These are phyloP conservation scores for Pleurotus sapidus DNA, from an alignment of 768 basidiomycete genomes.

Conservation along the genomic window DNA sequence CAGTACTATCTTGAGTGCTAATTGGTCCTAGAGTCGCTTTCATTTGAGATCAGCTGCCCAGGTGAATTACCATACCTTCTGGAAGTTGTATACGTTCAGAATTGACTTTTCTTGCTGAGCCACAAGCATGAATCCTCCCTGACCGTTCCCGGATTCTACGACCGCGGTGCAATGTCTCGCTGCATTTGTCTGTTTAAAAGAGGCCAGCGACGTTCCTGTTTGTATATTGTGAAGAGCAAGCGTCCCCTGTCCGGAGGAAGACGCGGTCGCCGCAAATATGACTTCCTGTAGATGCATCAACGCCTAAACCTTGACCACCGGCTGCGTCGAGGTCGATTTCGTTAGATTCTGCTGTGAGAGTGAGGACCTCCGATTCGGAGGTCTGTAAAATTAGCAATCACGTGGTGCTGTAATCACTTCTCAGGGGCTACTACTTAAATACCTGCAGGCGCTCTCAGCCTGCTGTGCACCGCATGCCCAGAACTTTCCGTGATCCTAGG, in stretches of 20 bases:
- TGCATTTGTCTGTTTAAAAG: conserved; percentile 85
- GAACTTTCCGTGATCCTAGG: conserved; percentile 1
- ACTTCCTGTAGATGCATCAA: conserved; percentile 67
- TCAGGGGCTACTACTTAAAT: background rate
- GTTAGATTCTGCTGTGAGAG: too few relatives aligned
- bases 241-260: conserved; percentile 55
- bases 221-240: conserved; percentile 82
- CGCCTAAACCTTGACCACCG: background rate
- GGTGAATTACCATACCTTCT: conserved; percentile 63
- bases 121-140: conserved; percentile 83
- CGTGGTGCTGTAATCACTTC: background rate
- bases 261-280: conserved; percentile 60
- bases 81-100: conserved; percentile 88
- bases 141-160: conserved; percentile 62
- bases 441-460: too few relatives aligned
- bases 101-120: conserved; percentile 88
- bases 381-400: background rate
- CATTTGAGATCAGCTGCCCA: background rate
- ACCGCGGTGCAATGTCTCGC: conserved; percentile 62
- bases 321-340: background rate
- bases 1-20: conserved; percentile 79
- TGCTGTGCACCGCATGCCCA: background rate
- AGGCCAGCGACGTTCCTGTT: conserved; percentile 69
- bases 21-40: conserved; percentile 68
- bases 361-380: too few relatives aligned